Evolutionary conservation across 495 filamentous ascomycete genomes (phyloP).

Genomic region (Echria macrotheca): DNA sequence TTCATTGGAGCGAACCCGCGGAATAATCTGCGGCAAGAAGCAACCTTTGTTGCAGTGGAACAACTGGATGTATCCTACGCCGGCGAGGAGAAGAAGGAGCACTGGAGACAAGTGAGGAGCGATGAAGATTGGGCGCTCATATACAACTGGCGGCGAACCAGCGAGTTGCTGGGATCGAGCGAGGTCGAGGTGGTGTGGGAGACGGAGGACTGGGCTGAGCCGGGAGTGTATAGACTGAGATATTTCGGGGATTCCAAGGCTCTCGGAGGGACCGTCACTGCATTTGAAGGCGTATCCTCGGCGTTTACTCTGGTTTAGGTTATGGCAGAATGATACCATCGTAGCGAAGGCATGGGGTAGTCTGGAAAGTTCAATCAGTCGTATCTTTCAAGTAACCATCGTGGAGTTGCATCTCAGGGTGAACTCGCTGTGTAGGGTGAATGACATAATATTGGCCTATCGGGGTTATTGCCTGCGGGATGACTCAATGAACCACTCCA

Average conservation of each 20-base stretch:
- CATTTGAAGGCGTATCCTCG: slow-evolving; percentile 72
- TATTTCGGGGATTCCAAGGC: slow-evolving; percentile 85
- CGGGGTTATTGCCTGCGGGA: too few species aligned
- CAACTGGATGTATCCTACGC: too few species aligned
- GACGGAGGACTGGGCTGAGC: slow-evolving; percentile 51
- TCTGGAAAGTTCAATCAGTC: too few species aligned
- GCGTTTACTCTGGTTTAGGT: slow-evolving; percentile 51
- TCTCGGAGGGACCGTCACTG: slow-evolving; percentile 56
- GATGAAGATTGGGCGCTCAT: slow-evolving; percentile 77
- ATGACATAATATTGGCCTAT: too few species aligned
- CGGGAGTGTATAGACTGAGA: slow-evolving; percentile 64
- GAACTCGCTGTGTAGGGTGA: too few species aligned
- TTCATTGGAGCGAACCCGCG: slow-evolving; percentile 91
- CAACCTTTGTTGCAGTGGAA: slow-evolving; percentile 78
- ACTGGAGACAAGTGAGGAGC: slow-evolving; percentile 63
- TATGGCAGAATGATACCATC: too few species aligned
- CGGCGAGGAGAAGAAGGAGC: slow-evolving; percentile 21
- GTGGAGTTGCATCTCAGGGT: too few species aligned
- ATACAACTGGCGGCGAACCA: slow-evolving; percentile 76
- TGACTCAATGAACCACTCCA: too few species aligned
- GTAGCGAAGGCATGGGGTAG: too few species aligned
- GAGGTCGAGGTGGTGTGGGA: slow-evolving; percentile 79
- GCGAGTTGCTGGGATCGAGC: slow-evolving; percentile 65
- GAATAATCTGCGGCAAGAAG: slow-evolving; percentile 75
- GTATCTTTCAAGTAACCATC: too few species aligned